Percentiles rank a stretch among this genome's conserved stretches.
Conservation (phyloP, 192 early-diverging fungal genomes). For the Umbelopsis isabellina region DNA sequence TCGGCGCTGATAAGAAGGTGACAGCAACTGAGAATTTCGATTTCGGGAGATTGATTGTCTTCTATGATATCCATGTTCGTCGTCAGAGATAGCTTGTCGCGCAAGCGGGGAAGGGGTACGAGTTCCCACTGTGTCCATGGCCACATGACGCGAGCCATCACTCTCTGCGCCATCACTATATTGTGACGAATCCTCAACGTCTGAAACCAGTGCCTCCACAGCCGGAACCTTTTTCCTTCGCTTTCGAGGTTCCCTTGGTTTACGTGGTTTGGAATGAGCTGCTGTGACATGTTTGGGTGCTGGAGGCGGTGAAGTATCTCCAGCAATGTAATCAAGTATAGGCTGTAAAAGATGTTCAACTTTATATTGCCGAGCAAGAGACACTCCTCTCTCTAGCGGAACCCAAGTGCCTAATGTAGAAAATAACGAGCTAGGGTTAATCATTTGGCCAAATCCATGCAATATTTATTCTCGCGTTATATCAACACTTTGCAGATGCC, state of each 20-base stretch:
- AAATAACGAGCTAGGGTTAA: background rate
- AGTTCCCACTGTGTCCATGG: background rate
- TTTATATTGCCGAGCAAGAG: slow-evolving; percentile 79
- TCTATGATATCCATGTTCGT: background rate
- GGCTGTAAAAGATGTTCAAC: slow-evolving; percentile 76
- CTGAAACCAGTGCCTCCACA: slow-evolving; percentile 34
- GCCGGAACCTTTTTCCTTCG: background rate
- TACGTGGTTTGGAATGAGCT: slow-evolving; percentile 45
- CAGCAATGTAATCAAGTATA: slow-evolving; percentile 78
- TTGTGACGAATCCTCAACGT: slow-evolving; percentile 30
- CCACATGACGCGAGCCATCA: background rate
- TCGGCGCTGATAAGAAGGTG: no score
- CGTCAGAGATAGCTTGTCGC: slow-evolving; percentile 9
- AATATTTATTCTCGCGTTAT: background rate
- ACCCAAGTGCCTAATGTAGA: slow-evolving; percentile 67
- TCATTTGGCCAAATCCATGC: background rate
- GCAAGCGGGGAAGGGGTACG: background rate
- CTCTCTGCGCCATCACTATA: slow-evolving; percentile 26
- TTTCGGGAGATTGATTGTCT: background rate
- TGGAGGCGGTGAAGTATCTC: slow-evolving; percentile 56
- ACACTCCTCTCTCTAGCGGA: slow-evolving; percentile 82
- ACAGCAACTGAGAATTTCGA: no score
- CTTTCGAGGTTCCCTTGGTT: slow-evolving; percentile 44
- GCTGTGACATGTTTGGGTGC: slow-evolving; percentile 63
- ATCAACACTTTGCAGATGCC: background rate